These are phyloP conservation scores for Fragaria vesca DNA, from an alignment of 306 rosid genomes.

Conservation along the genomic window DNA sequence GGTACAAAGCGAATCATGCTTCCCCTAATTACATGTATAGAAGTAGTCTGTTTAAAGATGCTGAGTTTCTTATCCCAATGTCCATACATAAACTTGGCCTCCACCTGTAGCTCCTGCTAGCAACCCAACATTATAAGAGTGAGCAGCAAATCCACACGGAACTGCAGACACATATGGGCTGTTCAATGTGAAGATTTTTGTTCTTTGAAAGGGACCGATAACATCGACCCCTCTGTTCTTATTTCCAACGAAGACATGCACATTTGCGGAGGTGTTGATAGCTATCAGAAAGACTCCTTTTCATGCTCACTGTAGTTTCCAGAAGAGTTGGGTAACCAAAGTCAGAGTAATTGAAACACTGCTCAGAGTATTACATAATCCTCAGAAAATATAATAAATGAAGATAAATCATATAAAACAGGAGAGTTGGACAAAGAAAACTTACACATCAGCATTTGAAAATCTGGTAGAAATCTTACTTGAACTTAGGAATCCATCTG, in stretches of 20 bases:
- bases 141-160: conserved; percentile 73
- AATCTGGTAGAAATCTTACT: conserved; percentile 38
- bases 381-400: neutral
- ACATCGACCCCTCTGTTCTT: conserved; percentile 80
- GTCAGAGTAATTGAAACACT: neutral
- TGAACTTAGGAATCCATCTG: conserved; percentile 75
- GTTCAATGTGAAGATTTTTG: conserved; percentile 42
- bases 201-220: conserved; percentile 46
- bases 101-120: conserved; percentile 52
- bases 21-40: neutral
- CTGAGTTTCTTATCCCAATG: conserved; percentile 3
- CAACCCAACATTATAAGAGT: conserved; percentile 47
- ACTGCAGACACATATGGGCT: conserved; percentile 71
- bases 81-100: conserved; percentile 52
- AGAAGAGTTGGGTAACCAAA: neutral
- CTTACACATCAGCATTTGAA: neutral
- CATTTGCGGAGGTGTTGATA: neutral
- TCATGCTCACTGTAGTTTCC: neutral
- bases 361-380: neutral
- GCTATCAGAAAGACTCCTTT: neutral
- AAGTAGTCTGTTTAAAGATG: neutral
- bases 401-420: conserved; percentile 1
- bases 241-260: conserved; percentile 64
- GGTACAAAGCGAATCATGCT: neutral
- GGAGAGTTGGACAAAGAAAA: conserved; percentile 2